These are phyloP conservation scores for Quercus engelmannii DNA, from an alignment of 306 rosid genomes.

Conservation along the genomic window DNA sequence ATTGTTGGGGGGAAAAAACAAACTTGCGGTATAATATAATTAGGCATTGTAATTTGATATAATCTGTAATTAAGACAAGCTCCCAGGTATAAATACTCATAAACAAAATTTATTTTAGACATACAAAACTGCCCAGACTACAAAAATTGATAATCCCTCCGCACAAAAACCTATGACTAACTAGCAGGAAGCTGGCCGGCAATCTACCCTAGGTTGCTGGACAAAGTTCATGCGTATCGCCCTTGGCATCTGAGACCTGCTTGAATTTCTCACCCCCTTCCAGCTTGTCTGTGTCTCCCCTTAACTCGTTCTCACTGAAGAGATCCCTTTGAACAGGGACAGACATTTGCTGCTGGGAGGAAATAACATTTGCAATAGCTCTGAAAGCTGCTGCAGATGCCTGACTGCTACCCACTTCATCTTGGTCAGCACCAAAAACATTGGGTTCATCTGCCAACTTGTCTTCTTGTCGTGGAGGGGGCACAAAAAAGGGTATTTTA, in stretches of 20 bases:
- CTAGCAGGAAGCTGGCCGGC: constrained; percentile 10
- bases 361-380: constrained; percentile 75
- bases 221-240: constrained; percentile 18
- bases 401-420: constrained; percentile 39
- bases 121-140: background rate
- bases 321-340: constrained; percentile 80
- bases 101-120: background rate
- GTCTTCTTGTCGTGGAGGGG: constrained; percentile 61
- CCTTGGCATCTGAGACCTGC: constrained; percentile 6
- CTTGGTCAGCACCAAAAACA: constrained; percentile 34
- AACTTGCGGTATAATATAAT: background rate
- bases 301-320: constrained; percentile 54
- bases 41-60: no score
- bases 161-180: constrained; percentile 13
- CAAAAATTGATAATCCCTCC: background rate
- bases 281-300: constrained; percentile 33
- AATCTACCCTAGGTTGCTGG: constrained; percentile 1
- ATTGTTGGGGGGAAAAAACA: no score
- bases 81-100: background rate
- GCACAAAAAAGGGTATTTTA: constrained; percentile 77
- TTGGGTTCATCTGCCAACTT: constrained; percentile 36
- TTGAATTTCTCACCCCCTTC: background rate
- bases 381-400: constrained; percentile 81
- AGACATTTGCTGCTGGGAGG: constrained; percentile 70
- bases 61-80: background rate